Conservation (phyloP, 2,329 filamentous ascomycete genomes). For the Zasmidium cellare region DNA sequence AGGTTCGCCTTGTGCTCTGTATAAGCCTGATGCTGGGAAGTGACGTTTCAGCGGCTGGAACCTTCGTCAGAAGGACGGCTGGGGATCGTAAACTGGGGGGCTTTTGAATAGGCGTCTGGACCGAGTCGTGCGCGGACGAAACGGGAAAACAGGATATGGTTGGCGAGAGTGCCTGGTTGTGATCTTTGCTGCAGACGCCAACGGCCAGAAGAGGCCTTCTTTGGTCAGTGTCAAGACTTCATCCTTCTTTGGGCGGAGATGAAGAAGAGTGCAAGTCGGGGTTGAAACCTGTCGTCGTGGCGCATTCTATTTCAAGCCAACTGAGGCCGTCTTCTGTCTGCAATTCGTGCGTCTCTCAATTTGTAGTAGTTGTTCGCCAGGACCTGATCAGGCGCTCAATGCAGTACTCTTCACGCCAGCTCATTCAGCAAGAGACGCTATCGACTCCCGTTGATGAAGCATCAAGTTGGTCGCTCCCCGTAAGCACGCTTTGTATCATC, state of each 20-base stretch:
- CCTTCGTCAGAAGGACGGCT: neutral
- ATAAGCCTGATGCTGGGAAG: neutral
- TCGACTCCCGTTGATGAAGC: too few relatives aligned
- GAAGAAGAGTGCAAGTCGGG: too few relatives aligned
- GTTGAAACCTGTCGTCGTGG: too few relatives aligned
- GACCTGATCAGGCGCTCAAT: too few relatives aligned
- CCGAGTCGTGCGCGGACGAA: neutral
- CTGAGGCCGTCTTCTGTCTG: neutral
- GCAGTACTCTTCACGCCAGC: too few relatives aligned
- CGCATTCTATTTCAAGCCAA: neutral
- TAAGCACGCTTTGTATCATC: slow-evolving; percentile 13
- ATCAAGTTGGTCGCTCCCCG: neutral
- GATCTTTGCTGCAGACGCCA: neutral
- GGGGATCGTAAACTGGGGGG: neutral
- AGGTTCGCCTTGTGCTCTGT: neutral
- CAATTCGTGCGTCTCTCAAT: slow-evolving; percentile 2
- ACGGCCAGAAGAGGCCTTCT: neutral
- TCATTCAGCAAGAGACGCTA: too few relatives aligned
- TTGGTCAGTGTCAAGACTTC: too few relatives aligned
- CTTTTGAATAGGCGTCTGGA: neutral
- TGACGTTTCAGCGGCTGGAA: neutral
- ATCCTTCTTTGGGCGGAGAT: too few relatives aligned
- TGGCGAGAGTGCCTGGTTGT: neutral
- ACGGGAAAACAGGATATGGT: too few relatives aligned
- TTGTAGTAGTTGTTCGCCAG: too few relatives aligned